These are phyloP conservation scores for Meyerozyma sp. DNA, from an alignment of 1,139 yeast genomes.

Conservation along the genomic window DNA sequence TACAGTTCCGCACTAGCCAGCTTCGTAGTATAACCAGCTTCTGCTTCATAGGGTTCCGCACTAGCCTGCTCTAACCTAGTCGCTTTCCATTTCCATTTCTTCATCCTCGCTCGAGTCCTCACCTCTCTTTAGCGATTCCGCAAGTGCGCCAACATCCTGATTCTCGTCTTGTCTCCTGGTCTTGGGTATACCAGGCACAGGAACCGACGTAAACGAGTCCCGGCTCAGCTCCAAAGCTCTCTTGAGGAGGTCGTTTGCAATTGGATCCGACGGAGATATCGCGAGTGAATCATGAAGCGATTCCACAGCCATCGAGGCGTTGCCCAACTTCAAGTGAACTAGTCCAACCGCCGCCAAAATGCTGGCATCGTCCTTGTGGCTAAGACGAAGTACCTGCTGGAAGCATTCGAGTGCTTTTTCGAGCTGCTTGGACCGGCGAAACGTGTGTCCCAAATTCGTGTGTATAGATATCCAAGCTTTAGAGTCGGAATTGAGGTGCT, in stretches of 20 bases:
- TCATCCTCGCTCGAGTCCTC: conserved; percentile 55
- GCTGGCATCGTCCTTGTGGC: conserved; percentile 66
- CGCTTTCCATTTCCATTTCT: conserved; percentile 64
- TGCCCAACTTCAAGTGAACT: conserved; percentile 67
- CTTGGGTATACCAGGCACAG: conserved; percentile 17
- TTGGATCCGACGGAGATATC: conserved; percentile 72
- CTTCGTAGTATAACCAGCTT: too few species aligned
- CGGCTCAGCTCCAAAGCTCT: conserved; percentile 74
- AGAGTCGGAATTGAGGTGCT: conserved; percentile 67
- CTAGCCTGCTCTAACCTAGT: too few species aligned
- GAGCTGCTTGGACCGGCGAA: conserved; percentile 59
- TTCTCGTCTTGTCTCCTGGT: conserved; percentile 9
- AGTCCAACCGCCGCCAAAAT: conserved; percentile 81
- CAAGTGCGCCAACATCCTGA: conserved; percentile 28
- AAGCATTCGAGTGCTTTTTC: conserved; percentile 71
- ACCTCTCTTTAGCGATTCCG: conserved; percentile 43
- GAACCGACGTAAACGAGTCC: conserved; percentile 21
- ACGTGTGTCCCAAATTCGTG: conserved; percentile 88
- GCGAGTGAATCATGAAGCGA: conserved; percentile 79
- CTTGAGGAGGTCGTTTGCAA: conserved; percentile 74
- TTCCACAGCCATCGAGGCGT: conserved; percentile 64
- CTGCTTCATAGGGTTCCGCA: too few species aligned
- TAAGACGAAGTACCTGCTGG: conserved; percentile 64
- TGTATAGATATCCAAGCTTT: conserved; percentile 85
- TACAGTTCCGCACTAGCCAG: too few species aligned